phyloP scores from a whole-genome alignment of 176 grass and related monocot genomes.

The Dactylis glomerata region DNA sequence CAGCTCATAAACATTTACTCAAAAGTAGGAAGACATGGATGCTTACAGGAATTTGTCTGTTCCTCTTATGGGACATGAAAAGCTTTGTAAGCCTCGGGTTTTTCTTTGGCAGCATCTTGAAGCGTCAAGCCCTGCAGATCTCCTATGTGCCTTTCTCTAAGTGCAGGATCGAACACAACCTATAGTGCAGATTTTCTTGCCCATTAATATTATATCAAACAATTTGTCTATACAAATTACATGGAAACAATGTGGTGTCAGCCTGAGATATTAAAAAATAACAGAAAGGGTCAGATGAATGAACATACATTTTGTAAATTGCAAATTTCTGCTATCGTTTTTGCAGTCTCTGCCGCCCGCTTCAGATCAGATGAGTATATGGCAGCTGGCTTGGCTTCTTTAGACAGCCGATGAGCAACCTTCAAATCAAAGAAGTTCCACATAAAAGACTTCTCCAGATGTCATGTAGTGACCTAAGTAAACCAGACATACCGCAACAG shows the following conservation, averaged over 20 bases:
- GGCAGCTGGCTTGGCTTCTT: constrained; percentile 58
- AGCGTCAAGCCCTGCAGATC: constrained; percentile 82
- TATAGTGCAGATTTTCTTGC: constrained; percentile 11
- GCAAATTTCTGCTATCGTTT: constrained; percentile 63
- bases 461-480: neutral
- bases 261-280: neutral
- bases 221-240: neutral
- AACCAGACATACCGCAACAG: constrained; percentile 57
- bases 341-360: constrained; percentile 76
- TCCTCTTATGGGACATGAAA: constrained; percentile 66
- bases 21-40: neutral
- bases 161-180: constrained; percentile 59
- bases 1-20: neutral
- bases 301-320: constrained; percentile 60
- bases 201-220: constrained; percentile 2
- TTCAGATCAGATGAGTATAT: constrained; percentile 96
- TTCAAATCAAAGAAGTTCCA: constrained; percentile 27
- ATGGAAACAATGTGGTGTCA: neutral
- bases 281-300: neutral
- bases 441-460: constrained; percentile 34
- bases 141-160: constrained; percentile 78
- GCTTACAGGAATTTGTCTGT: constrained; percentile 75
- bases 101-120: constrained; percentile 54
- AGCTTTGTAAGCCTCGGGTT: constrained; percentile 61
- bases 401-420: constrained; percentile 67